phyloP scores from a whole-genome alignment of 208 protist species.

The Leishmania amazonensis region DNA sequence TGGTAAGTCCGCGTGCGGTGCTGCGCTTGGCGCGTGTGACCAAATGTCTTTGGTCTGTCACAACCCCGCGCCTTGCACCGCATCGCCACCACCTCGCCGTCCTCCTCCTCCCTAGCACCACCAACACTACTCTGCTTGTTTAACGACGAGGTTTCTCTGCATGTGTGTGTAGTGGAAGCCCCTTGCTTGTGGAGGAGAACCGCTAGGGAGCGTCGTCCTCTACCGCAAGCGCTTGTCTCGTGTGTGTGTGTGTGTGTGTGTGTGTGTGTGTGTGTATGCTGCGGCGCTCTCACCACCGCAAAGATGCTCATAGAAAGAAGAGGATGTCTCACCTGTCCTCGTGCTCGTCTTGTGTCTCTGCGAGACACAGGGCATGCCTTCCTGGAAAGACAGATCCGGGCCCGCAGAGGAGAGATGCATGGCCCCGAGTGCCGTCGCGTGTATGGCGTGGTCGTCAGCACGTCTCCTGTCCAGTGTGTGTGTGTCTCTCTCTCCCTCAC shows the following conservation, averaged over 20 bases:
- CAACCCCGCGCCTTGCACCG: not conserved
- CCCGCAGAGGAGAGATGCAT: not conserved
- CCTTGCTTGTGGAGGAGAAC: not conserved
- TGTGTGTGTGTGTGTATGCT: not conserved
- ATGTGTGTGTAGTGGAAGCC: not conserved
- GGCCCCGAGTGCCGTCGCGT: not conserved
- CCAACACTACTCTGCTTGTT: too few species aligned
- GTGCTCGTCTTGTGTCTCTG: not conserved
- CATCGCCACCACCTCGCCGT: not conserved
- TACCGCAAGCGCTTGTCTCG: not conserved
- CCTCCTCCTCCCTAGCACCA: too few species aligned
- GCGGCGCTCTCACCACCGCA: not conserved
- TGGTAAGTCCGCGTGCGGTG: not conserved
- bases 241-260: not conserved
- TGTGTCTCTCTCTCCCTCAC: not conserved
- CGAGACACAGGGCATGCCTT: not conserved
- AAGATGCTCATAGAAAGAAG: not conserved
- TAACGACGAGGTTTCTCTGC: not conserved
- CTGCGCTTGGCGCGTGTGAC: not conserved
- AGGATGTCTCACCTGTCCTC: not conserved
- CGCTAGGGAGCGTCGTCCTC: not conserved
- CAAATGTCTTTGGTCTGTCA: not conserved
- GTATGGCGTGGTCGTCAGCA: not conserved
- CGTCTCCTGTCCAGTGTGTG: not conserved
- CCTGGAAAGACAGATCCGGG: not conserved